Evolutionary conservation across 495 filamentous ascomycete species (phyloP), one percentile per base, ranked within the genome.

Genomic region (Chaetomium fimeti): DNA sequence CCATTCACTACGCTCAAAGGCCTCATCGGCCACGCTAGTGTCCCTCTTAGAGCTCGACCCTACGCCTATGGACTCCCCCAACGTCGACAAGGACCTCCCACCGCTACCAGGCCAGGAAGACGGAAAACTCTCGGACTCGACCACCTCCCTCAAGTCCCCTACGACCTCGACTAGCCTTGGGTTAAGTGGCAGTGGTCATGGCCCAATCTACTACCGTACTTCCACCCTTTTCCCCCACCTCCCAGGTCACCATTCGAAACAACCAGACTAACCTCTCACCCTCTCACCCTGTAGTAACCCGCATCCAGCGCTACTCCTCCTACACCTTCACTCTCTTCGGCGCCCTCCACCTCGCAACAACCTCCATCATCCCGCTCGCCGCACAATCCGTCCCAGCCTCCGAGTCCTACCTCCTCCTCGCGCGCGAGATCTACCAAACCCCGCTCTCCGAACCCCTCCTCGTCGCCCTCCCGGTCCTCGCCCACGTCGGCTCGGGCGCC

Each of bases 281-380:
- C n/a, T 71, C 28, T 13, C 53, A 32, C 40, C 3, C 49, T 38
- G 18, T 71, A 96, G 91, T 97, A 66, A 83, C 83, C 25, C 88
- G 89, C 52, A 78, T 93, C 32, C 93, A 96, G 72, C 87, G 83
- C 74, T 96, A 94, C 81, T 93, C 91, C 16, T 89, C 89, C 69
- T 96, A 96, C 75, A 87, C 89, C 45, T 92, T 96, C 73, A 87
- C 87, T 48, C 72, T 89, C 66, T 97, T 93, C 83, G 79, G 87
- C 54, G 77, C 84, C 57, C 76, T 93, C 59, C 93, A 97, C 77
- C 78, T 94, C 55, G 82, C 88, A 53, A 97, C 90, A 52, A 90
- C 88, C n/a, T 88, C 89, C 2, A 71, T 92, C 47, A 85, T 91
- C 38, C 90, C 90, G 0, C 84, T 93, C 25, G 61, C 82, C 60